These are phyloP conservation scores for Mycena citricolor DNA, from an alignment of 1,284 basidiomycete species.

Conservation along the genomic window DNA sequence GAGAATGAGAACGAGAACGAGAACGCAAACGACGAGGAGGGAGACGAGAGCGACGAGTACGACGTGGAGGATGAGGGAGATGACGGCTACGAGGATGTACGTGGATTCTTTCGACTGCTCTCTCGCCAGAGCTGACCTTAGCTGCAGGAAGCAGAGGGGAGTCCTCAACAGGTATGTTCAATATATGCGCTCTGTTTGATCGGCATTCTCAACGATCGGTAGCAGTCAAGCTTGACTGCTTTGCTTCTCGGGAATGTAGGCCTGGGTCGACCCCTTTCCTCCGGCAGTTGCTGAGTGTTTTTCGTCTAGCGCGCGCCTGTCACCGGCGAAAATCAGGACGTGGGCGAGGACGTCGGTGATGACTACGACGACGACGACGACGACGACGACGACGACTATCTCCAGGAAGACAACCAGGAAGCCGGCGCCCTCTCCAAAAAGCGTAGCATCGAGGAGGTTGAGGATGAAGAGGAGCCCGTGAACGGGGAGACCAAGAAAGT, in stretches of 20 bases:
- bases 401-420: constrained; percentile 24
- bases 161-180: constrained; percentile 15
- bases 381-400: constrained; percentile 29
- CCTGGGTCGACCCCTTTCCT: constrained; percentile 8
- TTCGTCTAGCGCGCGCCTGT: constrained; percentile 24
- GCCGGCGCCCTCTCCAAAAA: constrained; percentile 34
- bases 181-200: not conserved
- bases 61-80: constrained; percentile 25
- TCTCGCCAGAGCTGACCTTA: not conserved
- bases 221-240: constrained; percentile 32
- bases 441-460: constrained; percentile 38
- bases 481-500: constrained; percentile 39
- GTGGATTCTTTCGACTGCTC: not conserved
- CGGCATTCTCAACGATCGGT: constrained; percentile 16
- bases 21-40: constrained; percentile 12
- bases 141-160: constrained; percentile 21
- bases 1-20: constrained; percentile 25
- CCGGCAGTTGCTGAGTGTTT: not conserved
- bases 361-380: constrained; percentile 40
- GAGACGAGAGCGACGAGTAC: too few relatives aligned
- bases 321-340: constrained; percentile 25
- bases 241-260: constrained; percentile 37
- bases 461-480: constrained; percentile 33
- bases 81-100: constrained; percentile 10
- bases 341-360: constrained; percentile 25